Base-by-base conservation (phyloP, 805 yeast genomes). In the Wickerhamiella parazyma region DNA sequence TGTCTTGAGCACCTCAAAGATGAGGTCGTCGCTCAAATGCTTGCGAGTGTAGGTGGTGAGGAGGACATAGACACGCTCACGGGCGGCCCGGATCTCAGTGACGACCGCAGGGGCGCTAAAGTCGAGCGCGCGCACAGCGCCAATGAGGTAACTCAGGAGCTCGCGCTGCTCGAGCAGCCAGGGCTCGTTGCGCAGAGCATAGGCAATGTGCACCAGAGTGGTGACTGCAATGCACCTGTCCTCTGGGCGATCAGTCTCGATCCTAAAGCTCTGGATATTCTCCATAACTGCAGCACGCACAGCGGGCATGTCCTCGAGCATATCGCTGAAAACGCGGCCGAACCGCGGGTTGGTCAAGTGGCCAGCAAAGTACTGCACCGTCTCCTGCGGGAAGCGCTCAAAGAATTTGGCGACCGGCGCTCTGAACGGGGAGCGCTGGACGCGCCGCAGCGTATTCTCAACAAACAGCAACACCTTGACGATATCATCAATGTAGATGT, bases 371-470 rank as follows among this genome's bases (percentile, higher is more conserved):
- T 77, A 82, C 22, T 75, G 75, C 41, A 76, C 67, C 3, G 93
- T 72, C 50, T 87, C 81, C 19, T 70, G 73, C 2, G 93, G 76
- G 58, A 86, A 89, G 47, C 95, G 68, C 59, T 86, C 76, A 61
- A 91, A 65, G 55, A 81, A 91, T 57, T 80, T 80, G 6, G 93
- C 87, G 37, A 89, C 73, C 2, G 98, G 95, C n/a, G 67, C 71
- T 50, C 98, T 70, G 68, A 91, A 87, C 3, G 97, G 96, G 1
- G 96, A 84, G 34, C 69, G 70, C 45, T 84, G 82, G 49, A 82
- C 84, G 18, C 95, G 76, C 45, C 95, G 80, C 53, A 91, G 66
- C 48, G 79, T 80, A 3, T 80, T 76, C 60, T 91, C 98, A 55
- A 91, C 65, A 46, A 75, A 77, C 50, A 80, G 73, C 45, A 91